These are phyloP conservation scores for Ulota crispa DNA, from an alignment of 225 moss, liverwort and hornwort genomes.

Conservation along the genomic window DNA sequence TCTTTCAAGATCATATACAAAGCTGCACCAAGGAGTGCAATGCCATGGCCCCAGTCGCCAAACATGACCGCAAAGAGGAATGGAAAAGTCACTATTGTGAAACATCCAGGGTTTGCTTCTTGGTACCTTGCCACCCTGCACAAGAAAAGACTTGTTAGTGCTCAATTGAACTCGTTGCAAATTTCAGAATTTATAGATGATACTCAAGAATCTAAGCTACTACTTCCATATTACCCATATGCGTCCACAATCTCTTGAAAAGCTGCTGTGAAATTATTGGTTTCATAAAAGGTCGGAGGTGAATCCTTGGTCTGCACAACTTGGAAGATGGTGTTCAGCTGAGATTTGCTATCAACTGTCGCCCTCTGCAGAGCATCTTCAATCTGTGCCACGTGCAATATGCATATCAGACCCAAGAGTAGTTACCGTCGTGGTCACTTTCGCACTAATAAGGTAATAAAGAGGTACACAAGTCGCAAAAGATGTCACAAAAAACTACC, in stretches of 20 bases:
- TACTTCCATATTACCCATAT: slow-evolving; percentile 63
- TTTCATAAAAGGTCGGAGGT: slow-evolving; percentile 86
- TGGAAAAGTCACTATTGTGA: slow-evolving; percentile 94
- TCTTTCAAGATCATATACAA: slow-evolving; percentile 69
- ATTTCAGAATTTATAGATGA: not conserved
- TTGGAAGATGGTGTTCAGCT: slow-evolving; percentile 83
- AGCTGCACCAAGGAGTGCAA: slow-evolving; percentile 64
- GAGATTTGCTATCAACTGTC: slow-evolving; percentile 75
- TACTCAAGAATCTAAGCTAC: not conserved
- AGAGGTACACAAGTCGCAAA: not conserved
- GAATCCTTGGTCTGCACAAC: slow-evolving; percentile 75
- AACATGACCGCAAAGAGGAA: slow-evolving; percentile 99
- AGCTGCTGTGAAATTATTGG: slow-evolving; percentile 88
- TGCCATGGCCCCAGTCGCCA: slow-evolving; percentile 99
- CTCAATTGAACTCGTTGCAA: not conserved
- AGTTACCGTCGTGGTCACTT: not conserved
- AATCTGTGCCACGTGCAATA: slow-evolving; percentile 57
- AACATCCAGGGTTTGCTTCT: slow-evolving; percentile 94
- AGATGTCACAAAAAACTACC: not conserved
- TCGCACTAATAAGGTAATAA: not conserved
- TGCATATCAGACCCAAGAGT: not conserved
- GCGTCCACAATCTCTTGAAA: slow-evolving; percentile 97
- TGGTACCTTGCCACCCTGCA: slow-evolving; percentile 86
- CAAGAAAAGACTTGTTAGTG: not conserved
- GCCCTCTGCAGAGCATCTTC: slow-evolving; percentile 88